Evolutionary conservation across 805 yeast species (phyloP).

Genomic region (Suhomyces emberorum): DNA sequence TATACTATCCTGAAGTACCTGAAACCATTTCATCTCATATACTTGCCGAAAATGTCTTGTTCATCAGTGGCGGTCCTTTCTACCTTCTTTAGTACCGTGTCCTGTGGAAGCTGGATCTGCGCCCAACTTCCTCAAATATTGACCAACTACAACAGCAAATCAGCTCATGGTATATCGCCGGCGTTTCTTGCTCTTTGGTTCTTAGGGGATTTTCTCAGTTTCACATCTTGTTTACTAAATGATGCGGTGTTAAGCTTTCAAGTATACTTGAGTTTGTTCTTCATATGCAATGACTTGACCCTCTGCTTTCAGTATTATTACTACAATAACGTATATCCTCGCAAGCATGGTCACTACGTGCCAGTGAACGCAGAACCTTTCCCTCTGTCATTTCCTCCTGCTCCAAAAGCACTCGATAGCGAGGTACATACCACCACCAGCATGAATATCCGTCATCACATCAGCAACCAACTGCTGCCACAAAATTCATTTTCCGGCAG

Average conservation of each 20-base stretch:
- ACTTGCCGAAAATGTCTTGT: too few relatives aligned
- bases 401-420: neutral
- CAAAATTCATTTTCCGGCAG: conserved; percentile 7
- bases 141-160: conserved; percentile 53
- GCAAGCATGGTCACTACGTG: conserved; percentile 8
- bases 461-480: conserved; percentile 1
- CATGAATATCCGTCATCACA: conserved; percentile 12
- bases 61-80: conserved; percentile 12
- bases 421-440: conserved; percentile 7
- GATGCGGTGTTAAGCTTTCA: conserved; percentile 38
- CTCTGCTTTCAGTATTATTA: conserved; percentile 42
- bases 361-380: conserved; percentile 1
- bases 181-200: conserved; percentile 63
- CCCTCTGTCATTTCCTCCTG: neutral
- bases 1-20: too few relatives aligned
- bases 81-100: conserved; percentile 21
- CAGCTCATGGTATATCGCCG: conserved; percentile 67
- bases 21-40: too few relatives aligned
- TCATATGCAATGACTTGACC: conserved; percentile 36
- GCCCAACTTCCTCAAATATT: conserved; percentile 73
- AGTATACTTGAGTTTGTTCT: conserved; percentile 37
- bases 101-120: conserved; percentile 62
- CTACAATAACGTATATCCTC: conserved; percentile 37
- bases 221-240: conserved; percentile 38
- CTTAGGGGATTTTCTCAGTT: conserved; percentile 45